phyloP scores from a whole-genome alignment of 2,329 filamentous ascomycete genomes.

The Fusarium continuum region DNA sequence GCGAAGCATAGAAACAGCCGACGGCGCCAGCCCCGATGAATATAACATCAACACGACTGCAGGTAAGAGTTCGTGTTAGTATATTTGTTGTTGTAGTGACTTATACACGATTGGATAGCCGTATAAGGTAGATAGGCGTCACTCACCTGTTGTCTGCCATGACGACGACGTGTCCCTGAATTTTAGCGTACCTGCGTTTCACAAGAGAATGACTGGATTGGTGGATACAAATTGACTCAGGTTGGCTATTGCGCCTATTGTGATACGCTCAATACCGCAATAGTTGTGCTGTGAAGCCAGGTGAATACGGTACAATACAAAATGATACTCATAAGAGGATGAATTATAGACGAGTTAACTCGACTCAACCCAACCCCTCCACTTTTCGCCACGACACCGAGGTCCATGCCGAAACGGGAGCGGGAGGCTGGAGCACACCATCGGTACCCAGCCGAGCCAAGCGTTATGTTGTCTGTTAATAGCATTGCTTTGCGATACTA shows the following conservation, averaged over 20 bases:
- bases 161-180: not conserved
- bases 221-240: not conserved
- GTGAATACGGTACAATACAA: not conserved
- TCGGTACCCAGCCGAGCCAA: constrained; percentile 21
- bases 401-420: constrained; percentile 17
- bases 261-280: not conserved
- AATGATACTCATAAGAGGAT: constrained; percentile 9
- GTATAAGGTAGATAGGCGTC: not conserved
- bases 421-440: constrained; percentile 34
- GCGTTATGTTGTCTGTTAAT: no score
- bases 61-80: constrained; percentile 12
- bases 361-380: constrained; percentile 26
- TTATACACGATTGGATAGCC: not conserved
- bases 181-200: not conserved
- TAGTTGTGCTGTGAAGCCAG: not conserved
- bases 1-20: constrained; percentile 76
- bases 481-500: no score
- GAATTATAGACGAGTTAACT: constrained; percentile 4
- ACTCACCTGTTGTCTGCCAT: constrained; percentile 35
- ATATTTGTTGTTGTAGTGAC: not conserved
- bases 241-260: not conserved
- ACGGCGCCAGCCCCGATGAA: constrained; percentile 77
- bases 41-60: constrained; percentile 60
- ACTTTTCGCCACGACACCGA: constrained; percentile 21
- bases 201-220: not conserved